A percentile compares a stretch with the other conserved stretches of the same genome.
These are phyloP conservation scores for Sclerotinia borealis DNA, from an alignment of 2,329 filamentous ascomycete species.

Conservation along the genomic window DNA sequence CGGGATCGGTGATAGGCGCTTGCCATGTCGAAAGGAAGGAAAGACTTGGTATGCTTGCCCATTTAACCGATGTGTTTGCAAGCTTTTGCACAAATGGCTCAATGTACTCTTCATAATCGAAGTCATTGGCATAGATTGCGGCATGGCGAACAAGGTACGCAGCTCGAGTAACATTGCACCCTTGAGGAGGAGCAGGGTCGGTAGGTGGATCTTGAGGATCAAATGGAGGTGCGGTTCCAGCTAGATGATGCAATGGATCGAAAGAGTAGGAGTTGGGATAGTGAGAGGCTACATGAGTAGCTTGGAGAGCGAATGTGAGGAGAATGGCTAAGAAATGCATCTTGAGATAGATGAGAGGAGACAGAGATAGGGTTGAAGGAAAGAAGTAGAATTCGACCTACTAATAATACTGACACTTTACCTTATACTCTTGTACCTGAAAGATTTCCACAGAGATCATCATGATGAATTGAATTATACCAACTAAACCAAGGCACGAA, in stretches of 20 bases:
- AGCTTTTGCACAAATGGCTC: slow-evolving; percentile 46
- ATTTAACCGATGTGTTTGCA: slow-evolving; percentile 40
- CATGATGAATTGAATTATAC: background rate
- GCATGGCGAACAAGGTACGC: slow-evolving; percentile 45
- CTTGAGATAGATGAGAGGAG: background rate
- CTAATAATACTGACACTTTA: background rate
- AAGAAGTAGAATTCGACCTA: background rate
- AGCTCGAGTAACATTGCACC: slow-evolving; percentile 44
- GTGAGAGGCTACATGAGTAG: slow-evolving; percentile 11
- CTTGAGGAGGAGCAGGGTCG: slow-evolving; percentile 42
- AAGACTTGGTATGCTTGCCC: slow-evolving; percentile 33
- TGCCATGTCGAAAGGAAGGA: slow-evolving; percentile 28
- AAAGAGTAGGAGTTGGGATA: slow-evolving; percentile 35
- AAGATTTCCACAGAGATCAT: background rate
- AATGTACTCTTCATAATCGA: slow-evolving; percentile 46
- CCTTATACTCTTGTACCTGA: slow-evolving; percentile 6
- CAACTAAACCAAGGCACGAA: slow-evolving; percentile 7
- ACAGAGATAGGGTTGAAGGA: background rate
- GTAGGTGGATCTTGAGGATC: slow-evolving; percentile 41
- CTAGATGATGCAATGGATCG: slow-evolving; percentile 43
- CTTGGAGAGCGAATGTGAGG: slow-evolving; percentile 5
- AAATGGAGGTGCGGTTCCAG: slow-evolving; percentile 45
- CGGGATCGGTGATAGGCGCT: slow-evolving; percentile 24
- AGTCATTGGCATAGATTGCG: slow-evolving; percentile 46
- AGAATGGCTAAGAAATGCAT: slow-evolving; percentile 7